Evolutionary conservation across 75 land plant genomes (phyloP), one percentile per base, ranked within the genome.

Genomic region (Cupressus sempervirens): DNA sequence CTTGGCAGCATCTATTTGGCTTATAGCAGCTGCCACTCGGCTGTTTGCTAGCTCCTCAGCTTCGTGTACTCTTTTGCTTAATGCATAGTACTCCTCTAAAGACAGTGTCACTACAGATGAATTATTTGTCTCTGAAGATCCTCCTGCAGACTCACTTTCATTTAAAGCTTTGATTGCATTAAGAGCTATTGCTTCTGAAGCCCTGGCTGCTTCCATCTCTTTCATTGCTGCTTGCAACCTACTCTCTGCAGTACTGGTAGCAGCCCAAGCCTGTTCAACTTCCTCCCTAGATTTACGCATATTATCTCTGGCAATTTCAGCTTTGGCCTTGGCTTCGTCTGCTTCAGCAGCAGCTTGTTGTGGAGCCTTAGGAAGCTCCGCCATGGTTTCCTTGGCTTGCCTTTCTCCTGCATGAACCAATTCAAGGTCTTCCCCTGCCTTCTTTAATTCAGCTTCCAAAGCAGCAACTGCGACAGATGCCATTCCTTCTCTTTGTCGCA

Each of bases 201-300:
- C 94, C 81, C 77, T 94, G 7, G 94, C 94, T 82, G 95, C 95
- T 73, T 93, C 95, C 50, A 89, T 92, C 86, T 94, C 98, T 85
- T 92, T 95, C 83, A 91, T 84, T 13, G 94, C 93, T 36, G 95
- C 96, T 81, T 89, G 75, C 29, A 97, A 86, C 74, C 91, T 89
- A 82, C 90, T 92, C 85, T 95, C 94, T 81, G 92, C 84, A 16
- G 94, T 91, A 80, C 82, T 89, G 12, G 82, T 84, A 58, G 87
- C 89, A 56, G 93, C 91, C 81, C 87, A 90, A 8, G 91, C 92
- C 81, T 92, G 91, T 79, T 96, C 95, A 10, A 89, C 89, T 84
- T 96, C 98, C 84, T 93, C 93, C 76, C 83, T 93, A 29, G 89
- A 90, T 84, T 89, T 91, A 8, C 77, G 85, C 38, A 93, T 90